Base-by-base conservation (phyloP, 2,329 filamentous ascomycete species). In the Alternaria brassicicola region DNA sequence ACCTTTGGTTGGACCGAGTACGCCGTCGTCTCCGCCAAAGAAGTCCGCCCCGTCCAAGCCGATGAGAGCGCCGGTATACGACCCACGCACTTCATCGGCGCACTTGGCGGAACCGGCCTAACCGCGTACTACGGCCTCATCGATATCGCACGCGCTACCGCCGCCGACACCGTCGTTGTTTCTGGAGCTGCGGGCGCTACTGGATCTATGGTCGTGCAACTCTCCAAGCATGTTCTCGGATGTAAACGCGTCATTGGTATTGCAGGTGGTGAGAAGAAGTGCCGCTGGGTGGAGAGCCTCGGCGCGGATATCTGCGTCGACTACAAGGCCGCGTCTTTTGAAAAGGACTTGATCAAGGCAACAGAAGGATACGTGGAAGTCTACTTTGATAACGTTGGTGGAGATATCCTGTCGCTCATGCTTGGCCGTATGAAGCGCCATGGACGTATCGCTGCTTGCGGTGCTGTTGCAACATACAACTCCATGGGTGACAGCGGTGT, bases 141-240 rank as follows among this genome's bases (percentile, higher is more conserved):
- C 23, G 84, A 89, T 55, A 84, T 93, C 47, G 90, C 85, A 15
- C 79, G 88, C 50, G 85, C 89, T 21, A 86, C 86, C 69, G 76
- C 83, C 0, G 88, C 88, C 7, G 89, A 93, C 65, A 85, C 88
- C 0, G 89, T 94, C 2, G 89, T 93, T 8, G 88, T 94, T 0
- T 90, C 87, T 9, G 90, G 89, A 5, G 91, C 91, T 0, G 91
- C 90, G 0, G 91, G 91, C 6, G 91, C 90, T 0, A 93, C 90
- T 0, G 91, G 91, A 1, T 88, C 84, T 70, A 86, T 93, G 21
- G 90, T 86, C 1, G 81, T 85, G 7, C 84, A 86, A 71, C 82
- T 86, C 61, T 84, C 83, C 6, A 83, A 82, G 69, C 76, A 82
- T 56, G 62, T 83, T 19, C 59, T 83, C 13, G 76, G 80, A 6